Conservation (phyloP, 2,329 filamentous ascomycete genomes). For the Hypoxylon rubiginosum region DNA sequence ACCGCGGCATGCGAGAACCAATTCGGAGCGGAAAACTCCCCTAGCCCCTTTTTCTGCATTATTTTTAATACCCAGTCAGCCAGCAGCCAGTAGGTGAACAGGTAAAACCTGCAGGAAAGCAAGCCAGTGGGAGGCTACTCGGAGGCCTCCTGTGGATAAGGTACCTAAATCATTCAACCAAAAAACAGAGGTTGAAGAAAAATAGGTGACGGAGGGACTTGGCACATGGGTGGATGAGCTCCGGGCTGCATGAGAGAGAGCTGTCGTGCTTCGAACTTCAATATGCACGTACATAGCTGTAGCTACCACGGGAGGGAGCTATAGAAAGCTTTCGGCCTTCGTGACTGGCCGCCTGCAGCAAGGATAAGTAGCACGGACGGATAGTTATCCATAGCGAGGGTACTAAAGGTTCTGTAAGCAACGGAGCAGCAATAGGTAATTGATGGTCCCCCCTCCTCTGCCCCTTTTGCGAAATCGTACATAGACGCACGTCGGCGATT, state of each 20-base stretch:
- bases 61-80: neutral
- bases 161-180: constrained; percentile 19
- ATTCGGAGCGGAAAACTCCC: constrained; percentile 29
- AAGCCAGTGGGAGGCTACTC: constrained; percentile 21
- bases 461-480: constrained; percentile 37
- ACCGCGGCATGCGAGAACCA: constrained; percentile 17
- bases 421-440: constrained; percentile 12
- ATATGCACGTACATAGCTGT: constrained; percentile 39
- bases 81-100: neutral
- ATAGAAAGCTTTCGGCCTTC: constrained; percentile 30
- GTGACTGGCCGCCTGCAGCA: constrained; percentile 34
- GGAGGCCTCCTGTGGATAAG: constrained; percentile 38
- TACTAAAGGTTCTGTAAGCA: constrained; percentile 27
- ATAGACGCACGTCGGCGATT: constrained; percentile 34
- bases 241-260: constrained; percentile 30
- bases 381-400: constrained; percentile 22
- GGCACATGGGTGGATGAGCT: constrained; percentile 33
- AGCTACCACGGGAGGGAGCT: constrained; percentile 26
- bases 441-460: constrained; percentile 20
- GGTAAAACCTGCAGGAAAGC: constrained; percentile 21
- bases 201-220: constrained; percentile 25
- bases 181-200: constrained; percentile 17
- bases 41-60: neutral
- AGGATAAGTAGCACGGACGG: constrained; percentile 22
- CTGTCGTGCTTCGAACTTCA: constrained; percentile 36